Percentiles rank a stretch among this genome's conserved stretches.
Evolutionary conservation across 371 early-diverging fungal species (phyloP).

Genomic region (Mortierella sp.): DNA sequence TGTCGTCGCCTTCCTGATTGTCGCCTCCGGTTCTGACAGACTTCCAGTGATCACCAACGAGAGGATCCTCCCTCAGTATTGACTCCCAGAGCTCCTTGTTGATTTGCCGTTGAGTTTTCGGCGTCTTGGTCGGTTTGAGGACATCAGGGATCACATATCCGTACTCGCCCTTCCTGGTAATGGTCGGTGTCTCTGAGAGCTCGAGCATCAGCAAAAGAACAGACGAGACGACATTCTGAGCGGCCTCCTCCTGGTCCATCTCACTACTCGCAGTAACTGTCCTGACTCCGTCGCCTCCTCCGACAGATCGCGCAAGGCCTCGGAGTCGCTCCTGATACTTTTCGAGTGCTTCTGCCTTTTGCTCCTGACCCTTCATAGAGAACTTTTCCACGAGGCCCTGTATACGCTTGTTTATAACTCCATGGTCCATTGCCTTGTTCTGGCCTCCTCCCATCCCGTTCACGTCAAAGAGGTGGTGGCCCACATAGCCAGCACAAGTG

Average conservation of each 20-base stretch:
- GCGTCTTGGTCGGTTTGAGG: conserved; percentile 8
- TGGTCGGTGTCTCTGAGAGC: conserved; percentile 42
- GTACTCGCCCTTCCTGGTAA: conserved; percentile 15
- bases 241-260: conserved; percentile 32
- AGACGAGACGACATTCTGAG: conserved; percentile 44
- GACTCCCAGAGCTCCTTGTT: conserved; percentile 27
- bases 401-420: conserved; percentile 26
- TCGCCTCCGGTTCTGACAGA: neutral
- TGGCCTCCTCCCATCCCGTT: conserved; percentile 34
- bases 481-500: conserved; percentile 27
- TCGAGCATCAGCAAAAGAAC: conserved; percentile 37
- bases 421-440: conserved; percentile 42
- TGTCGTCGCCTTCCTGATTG: conserved; percentile 22
- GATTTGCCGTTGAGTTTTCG: conserved; percentile 27
- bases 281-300: conserved; percentile 21
- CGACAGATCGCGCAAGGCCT: conserved; percentile 19
- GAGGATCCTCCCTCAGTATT: conserved; percentile 42
- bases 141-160: conserved; percentile 17
- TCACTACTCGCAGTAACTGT: conserved; percentile 16
- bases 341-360: conserved; percentile 30
- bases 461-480: conserved; percentile 36
- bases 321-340: conserved; percentile 21
- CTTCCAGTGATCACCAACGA: conserved; percentile 42
- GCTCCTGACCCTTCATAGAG: conserved; percentile 26
- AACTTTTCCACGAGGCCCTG: conserved; percentile 39